Evolutionary conservation across 495 filamentous ascomycete genomes (phyloP).

Genomic region (Delitschia confertaspora): DNA sequence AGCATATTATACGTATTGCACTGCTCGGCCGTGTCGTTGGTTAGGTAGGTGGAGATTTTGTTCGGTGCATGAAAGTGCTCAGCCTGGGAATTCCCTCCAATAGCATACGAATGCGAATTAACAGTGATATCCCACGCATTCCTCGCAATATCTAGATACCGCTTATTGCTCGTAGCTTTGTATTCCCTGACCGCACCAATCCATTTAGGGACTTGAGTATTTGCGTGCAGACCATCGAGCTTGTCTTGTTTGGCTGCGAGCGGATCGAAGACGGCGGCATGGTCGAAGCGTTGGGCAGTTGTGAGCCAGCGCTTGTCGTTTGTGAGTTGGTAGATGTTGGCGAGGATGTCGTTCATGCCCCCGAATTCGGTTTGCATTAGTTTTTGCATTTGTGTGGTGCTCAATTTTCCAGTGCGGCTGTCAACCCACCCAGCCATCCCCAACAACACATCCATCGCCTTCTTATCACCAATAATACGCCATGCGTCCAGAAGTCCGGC

Average conservation of each 20-base stretch:
- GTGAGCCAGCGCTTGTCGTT: conserved; percentile 33
- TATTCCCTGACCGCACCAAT: conserved; percentile 33
- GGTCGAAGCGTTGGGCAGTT: conserved; percentile 35
- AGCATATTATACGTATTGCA: conserved; percentile 40
- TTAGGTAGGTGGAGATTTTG: conserved; percentile 32
- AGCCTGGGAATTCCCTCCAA: conserved; percentile 38
- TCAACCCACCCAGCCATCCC: conserved; percentile 36
- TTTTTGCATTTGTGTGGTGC: conserved; percentile 32
- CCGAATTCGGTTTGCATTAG: conserved; percentile 36
- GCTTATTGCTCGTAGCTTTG: conserved; percentile 29
- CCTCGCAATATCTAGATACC: conserved; percentile 32
- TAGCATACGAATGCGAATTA: conserved; percentile 33
- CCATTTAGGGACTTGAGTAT: conserved; percentile 38
- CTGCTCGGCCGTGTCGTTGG: conserved; percentile 32
- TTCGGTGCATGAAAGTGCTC: conserved; percentile 36
- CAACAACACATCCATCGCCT: conserved; percentile 29
- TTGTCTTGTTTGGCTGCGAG: conserved; percentile 31
- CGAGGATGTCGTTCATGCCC: conserved; percentile 37
- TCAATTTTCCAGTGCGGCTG: conserved; percentile 30
- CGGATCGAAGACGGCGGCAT: conserved; percentile 33
- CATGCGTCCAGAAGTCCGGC: conserved; percentile 35
- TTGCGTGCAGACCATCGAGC: conserved; percentile 36
- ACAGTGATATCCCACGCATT: conserved; percentile 37
- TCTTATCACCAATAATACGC: conserved; percentile 30
- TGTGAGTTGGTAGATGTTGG: conserved; percentile 32